Percentiles rank a stretch among this genome's conserved stretches.
Conservation (phyloP, 352 stramenopile genomes). For the Halophytophthora polymorphica region DNA sequence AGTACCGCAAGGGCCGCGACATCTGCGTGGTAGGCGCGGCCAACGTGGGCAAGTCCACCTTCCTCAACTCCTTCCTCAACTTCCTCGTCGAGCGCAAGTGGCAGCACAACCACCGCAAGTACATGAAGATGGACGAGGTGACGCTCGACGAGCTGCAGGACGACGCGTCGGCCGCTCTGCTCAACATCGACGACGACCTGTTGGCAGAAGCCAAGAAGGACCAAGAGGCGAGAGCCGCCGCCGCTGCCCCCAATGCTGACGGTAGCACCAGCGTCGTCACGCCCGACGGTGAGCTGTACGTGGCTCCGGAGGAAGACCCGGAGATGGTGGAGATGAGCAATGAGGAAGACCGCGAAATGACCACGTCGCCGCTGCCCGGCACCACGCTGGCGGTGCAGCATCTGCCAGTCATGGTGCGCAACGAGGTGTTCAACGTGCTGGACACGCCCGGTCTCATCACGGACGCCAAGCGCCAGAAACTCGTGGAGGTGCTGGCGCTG, state of each 20-base stretch:
- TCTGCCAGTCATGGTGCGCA: slow-evolving; percentile 72
- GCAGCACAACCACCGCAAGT: slow-evolving; percentile 85
- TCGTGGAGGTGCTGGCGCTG: slow-evolving; percentile 74
- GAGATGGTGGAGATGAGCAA: slow-evolving; percentile 71
- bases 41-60: slow-evolving; percentile 92
- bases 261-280: slow-evolving; percentile 17
- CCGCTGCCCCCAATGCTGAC: not conserved
- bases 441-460: slow-evolving; percentile 81
- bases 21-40: slow-evolving; percentile 90
- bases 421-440: slow-evolving; percentile 80
- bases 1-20: slow-evolving; percentile 73
- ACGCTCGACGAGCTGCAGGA: slow-evolving; percentile 48
- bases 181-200: slow-evolving; percentile 59
- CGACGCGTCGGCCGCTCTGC: slow-evolving; percentile 37
- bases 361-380: slow-evolving; percentile 87
- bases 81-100: slow-evolving; percentile 78
- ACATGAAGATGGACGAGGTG: slow-evolving; percentile 73
- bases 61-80: slow-evolving; percentile 90
- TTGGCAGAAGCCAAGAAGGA: slow-evolving; percentile 13
- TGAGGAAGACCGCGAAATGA: slow-evolving; percentile 71
- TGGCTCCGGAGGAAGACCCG: slow-evolving; percentile 52
- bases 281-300: slow-evolving; percentile 36
- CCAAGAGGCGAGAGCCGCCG: slow-evolving; percentile 8
- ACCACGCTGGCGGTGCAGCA: slow-evolving; percentile 88
- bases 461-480: slow-evolving; percentile 69